phyloP scores from a whole-genome alignment of 352 stramenopile genomes.

The Elongisporangium anandrum region DNA sequence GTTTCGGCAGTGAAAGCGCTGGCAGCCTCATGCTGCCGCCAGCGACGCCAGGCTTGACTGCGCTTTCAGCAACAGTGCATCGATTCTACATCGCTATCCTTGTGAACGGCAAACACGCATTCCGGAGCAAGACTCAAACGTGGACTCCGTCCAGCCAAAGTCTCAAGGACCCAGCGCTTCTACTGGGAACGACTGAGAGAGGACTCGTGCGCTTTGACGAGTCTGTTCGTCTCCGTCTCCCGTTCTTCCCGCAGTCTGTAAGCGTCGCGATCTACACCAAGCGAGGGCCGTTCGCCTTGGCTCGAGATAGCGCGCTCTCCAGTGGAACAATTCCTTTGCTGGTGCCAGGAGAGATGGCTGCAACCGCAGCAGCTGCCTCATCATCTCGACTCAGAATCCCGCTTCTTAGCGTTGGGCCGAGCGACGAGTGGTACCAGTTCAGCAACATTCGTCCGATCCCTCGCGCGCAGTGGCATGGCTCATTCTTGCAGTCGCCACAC shows the following conservation, averaged over 20 bases:
- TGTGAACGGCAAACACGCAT: conserved; percentile 38
- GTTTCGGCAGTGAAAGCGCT: background rate
- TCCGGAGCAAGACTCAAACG: conserved; percentile 16
- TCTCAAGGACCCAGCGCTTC: background rate
- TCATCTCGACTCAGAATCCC: conserved; percentile 11
- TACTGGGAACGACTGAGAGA: conserved; percentile 1
- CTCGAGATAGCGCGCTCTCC: conserved; percentile 36
- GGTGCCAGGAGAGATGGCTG: conserved; percentile 32
- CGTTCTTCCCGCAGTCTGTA: conserved; percentile 46
- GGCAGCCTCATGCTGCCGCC: background rate
- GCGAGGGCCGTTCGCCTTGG: conserved; percentile 15
- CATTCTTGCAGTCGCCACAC: conserved; percentile 35
- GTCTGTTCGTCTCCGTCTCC: conserved; percentile 34
- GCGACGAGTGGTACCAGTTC: conserved; percentile 76
- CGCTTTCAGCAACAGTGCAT: conserved; percentile 2
- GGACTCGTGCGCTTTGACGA: conserved; percentile 46
- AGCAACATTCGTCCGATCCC: conserved; percentile 38
- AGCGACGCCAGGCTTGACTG: background rate
- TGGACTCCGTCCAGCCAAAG: conserved; percentile 3
- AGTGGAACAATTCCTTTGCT: conserved; percentile 44
- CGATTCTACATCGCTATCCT: conserved; percentile 34
- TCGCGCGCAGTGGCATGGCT: conserved; percentile 40
- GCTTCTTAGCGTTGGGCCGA: conserved; percentile 39
- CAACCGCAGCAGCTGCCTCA: background rate
- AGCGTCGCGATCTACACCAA: conserved; percentile 42